Conservation (phyloP, 139 green algal species). For the Coelastrella sp. region DNA sequence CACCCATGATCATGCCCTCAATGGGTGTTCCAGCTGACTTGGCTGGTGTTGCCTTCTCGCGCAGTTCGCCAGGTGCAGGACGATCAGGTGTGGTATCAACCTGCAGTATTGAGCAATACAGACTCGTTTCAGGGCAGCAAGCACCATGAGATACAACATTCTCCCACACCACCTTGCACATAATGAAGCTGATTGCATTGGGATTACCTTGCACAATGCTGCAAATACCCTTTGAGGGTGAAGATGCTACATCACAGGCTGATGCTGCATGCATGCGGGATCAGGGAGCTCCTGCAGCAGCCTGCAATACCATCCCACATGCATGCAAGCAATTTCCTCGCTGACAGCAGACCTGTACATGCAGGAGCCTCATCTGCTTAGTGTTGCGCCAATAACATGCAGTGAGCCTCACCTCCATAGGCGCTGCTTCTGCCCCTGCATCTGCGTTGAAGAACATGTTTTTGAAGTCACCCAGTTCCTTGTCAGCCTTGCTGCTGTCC, state of each 20-base stretch:
- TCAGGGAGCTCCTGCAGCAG: too few species aligned
- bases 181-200: too few species aligned
- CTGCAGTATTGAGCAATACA: too few species aligned
- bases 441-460: slow-evolving; percentile 86
- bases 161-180: too few species aligned
- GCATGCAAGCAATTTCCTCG: too few species aligned
- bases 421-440: slow-evolving; percentile 48
- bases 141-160: not conserved
- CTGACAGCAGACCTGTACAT: too few species aligned
- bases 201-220: too few species aligned
- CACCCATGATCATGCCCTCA: slow-evolving; percentile 65
- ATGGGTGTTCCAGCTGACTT: slow-evolving; percentile 42
- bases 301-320: too few species aligned
- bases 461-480: slow-evolving; percentile 68
- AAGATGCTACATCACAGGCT: too few species aligned
- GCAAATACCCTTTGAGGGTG: too few species aligned
- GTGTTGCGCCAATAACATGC: not conserved
- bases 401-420: slow-evolving; percentile 58
- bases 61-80: slow-evolving; percentile 38
- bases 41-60: slow-evolving; percentile 13
- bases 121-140: not conserved
- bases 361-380: too few species aligned
- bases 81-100: slow-evolving; percentile 23
- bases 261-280: too few species aligned
- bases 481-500: slow-evolving; percentile 60